phyloP scores from a whole-genome alignment of 352 stramenopile genomes.

The Globisporangium recalcitrans region DNA sequence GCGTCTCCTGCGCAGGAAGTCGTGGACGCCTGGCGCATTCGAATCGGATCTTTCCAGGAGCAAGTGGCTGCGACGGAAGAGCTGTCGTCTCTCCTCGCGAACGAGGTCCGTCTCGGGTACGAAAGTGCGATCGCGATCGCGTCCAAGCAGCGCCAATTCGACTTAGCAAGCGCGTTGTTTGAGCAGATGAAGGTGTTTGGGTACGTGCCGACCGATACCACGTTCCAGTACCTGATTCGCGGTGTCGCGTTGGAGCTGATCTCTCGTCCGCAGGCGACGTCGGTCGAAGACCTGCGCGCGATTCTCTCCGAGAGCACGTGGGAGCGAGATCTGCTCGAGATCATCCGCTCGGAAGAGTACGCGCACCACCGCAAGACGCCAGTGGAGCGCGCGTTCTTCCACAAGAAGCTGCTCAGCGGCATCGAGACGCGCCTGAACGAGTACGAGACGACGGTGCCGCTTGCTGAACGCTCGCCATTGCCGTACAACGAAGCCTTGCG shows the following conservation, averaged over 20 bases:
- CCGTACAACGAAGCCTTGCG: slow-evolving; percentile 65
- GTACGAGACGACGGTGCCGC: slow-evolving; percentile 33
- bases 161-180: slow-evolving; percentile 32
- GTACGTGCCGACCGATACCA: slow-evolving; percentile 26
- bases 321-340: slow-evolving; percentile 50
- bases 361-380: slow-evolving; percentile 57
- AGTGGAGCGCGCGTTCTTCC: slow-evolving; percentile 43
- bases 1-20: slow-evolving; percentile 21
- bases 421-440: slow-evolving; percentile 39
- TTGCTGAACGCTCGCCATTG: slow-evolving; percentile 18
- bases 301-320: slow-evolving; percentile 30
- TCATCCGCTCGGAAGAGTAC: slow-evolving; percentile 48
- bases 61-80: slow-evolving; percentile 8
- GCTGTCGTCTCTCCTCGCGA: slow-evolving; percentile 9
- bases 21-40: slow-evolving; percentile 29
- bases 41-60: slow-evolving; percentile 26
- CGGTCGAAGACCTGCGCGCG: slow-evolving; percentile 28
- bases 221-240: slow-evolving; percentile 48
- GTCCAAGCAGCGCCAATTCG: slow-evolving; percentile 66
- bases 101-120: slow-evolving; percentile 43
- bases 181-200: slow-evolving; percentile 45
- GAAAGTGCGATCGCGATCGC: slow-evolving; percentile 65
- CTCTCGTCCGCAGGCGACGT: slow-evolving; percentile 19
- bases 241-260: slow-evolving; percentile 49
- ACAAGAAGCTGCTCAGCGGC: slow-evolving; percentile 31